A percentile compares a stretch with the other conserved stretches of the same genome.
phyloP scores from a whole-genome alignment of 2,329 filamentous ascomycete genomes.

The Neurospora sp. region DNA sequence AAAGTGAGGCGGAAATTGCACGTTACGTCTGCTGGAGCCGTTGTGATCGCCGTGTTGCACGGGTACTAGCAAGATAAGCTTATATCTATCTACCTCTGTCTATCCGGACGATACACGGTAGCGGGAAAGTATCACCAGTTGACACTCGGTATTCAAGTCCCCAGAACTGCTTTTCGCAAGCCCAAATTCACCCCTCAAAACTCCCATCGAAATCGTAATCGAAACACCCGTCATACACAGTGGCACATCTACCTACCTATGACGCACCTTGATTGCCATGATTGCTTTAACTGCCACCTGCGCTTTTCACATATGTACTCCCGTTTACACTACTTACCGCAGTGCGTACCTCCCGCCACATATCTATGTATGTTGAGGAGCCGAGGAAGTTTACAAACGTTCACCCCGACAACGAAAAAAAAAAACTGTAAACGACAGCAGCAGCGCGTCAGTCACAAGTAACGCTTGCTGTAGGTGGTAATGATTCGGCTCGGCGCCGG shows the following conservation, averaged over 20 bases:
- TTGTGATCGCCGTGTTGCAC: no score
- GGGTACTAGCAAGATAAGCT: no score
- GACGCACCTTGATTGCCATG: neutral
- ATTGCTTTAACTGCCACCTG: neutral
- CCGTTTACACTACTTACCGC: neutral
- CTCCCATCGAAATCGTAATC: neutral
- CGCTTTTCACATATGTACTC: neutral
- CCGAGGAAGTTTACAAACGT: no score
- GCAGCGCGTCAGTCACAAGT: no score
- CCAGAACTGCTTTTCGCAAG: neutral
- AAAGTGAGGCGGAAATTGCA: neutral
- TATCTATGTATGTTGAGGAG: neutral
- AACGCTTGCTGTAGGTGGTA: neutral
- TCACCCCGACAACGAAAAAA: neutral
- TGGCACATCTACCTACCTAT: neutral
- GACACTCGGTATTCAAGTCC: no score
- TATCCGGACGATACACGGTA: no score
- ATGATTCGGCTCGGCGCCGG: neutral
- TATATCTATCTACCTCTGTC: no score
- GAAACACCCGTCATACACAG: neutral
- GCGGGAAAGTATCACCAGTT: neutral
- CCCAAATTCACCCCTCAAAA: neutral
- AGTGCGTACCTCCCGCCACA: neutral
- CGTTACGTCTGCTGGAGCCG: neutral
- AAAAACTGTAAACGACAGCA: neutral